phyloP scores from a whole-genome alignment of 441 rosid genomes.

The Adansonia madagascariensis region DNA sequence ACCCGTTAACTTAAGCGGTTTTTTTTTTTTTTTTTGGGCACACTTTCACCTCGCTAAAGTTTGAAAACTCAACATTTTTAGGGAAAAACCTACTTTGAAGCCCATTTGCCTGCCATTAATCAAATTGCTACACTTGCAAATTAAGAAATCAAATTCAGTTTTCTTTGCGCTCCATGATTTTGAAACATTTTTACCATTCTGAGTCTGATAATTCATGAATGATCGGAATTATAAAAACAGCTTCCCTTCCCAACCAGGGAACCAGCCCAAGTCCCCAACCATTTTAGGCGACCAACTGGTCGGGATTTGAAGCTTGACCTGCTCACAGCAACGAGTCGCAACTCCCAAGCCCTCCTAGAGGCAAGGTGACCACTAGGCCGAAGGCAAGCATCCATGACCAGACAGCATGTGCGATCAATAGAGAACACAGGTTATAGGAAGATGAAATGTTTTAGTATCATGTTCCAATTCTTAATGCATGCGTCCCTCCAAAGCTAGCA shows the following conservation, averaged over 20 bases:
- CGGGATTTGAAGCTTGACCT: neutral
- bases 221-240: neutral
- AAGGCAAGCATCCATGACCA: neutral
- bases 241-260: no score
- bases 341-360: neutral
- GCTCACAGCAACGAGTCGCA: neutral
- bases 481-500: neutral
- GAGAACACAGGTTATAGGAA: neutral
- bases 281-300: no score
- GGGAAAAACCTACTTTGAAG: neutral
- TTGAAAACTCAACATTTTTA: no score
- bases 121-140: neutral
- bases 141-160: neutral
- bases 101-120: neutral
- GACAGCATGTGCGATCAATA: neutral
- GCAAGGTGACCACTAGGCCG: neutral
- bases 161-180: neutral
- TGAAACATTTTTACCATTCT: neutral
- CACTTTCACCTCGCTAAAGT: neutral
- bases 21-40: neutral
- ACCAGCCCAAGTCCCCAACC: no score
- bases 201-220: neutral
- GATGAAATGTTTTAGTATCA: neutral
- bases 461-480: no score
- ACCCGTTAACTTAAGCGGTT: neutral